Evolutionary conservation across 2,329 filamentous ascomycete genomes (phyloP), one percentile per base, ranked within the genome.

Genomic region (Alternaria sp.): DNA sequence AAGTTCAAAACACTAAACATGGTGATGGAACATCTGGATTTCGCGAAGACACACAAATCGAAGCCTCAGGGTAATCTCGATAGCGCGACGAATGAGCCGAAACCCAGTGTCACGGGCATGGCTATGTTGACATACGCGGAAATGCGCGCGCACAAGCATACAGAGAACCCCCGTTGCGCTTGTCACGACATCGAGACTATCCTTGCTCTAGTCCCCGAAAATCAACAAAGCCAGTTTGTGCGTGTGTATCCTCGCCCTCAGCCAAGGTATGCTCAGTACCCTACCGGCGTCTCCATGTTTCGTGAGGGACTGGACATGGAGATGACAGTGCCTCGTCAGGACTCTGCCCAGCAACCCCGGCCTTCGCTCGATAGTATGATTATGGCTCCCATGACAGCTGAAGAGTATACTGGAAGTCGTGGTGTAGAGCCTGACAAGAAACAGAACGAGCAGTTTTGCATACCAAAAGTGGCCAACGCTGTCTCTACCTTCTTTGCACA

Each of bases 261-360:
- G 6, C 36, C 14, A 1, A 45, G 36, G 4, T 43, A 51, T 25
- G 4, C 41, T 20, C 41, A 41, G 12, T 22, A 16, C 8, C 45
- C 54, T 5, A 20, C 30, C 22, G 54, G 54, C 7, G 20, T 32
- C 22, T 57, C 54, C 27, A 50, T 40, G 45, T 57, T 57, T 18
- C 27, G 34, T 5, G 54, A 57, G 20, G 36, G 43, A 7, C n/a
- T 57, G 20, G 38, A 50, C 27, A 12, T 27, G n/a, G 44, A 49
- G 14, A 49, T 56, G 25, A 40, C 43, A 16, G 12, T 25, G 27
- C 27, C 7, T 51, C 20, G 32, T 22, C 25, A n/a, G 8, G 34
- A 4, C 4, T 50, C 46, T 7, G 25, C 8, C 3, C 27, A 34
- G 14, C 50, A 52, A 16, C 34, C 25, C 16, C 50, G 12, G 27